These are phyloP conservation scores for Trifolium fragiferum DNA, from an alignment of 306 rosid species.

Conservation along the genomic window DNA sequence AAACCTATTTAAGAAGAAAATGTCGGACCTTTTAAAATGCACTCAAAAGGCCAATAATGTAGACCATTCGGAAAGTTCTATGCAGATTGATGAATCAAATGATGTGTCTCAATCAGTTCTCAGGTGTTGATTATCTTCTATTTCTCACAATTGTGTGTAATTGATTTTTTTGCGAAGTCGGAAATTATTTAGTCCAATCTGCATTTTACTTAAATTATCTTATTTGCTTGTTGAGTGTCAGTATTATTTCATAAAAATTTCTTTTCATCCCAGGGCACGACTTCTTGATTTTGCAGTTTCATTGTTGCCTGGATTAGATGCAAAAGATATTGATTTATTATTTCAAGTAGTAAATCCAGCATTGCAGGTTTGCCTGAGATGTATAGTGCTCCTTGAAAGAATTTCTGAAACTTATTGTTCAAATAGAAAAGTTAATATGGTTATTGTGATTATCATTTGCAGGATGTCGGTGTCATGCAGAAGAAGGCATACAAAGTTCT, in stretches of 20 bases:
- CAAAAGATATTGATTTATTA: slow-evolving; percentile 57
- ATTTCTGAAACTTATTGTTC: slow-evolving; percentile 1
- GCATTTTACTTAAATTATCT: slow-evolving; percentile 6
- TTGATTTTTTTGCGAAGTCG: neutral
- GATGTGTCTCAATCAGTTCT: slow-evolving; percentile 47
- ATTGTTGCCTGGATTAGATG: slow-evolving; percentile 73
- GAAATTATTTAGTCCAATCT: slow-evolving; percentile 11
- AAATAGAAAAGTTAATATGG: slow-evolving; percentile 21
- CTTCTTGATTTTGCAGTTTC: slow-evolving; percentile 80
- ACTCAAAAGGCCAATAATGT: slow-evolving; percentile 53
- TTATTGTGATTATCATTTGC: slow-evolving; percentile 43
- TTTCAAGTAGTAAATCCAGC: slow-evolving; percentile 70
- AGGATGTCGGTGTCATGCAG: slow-evolving; percentile 86
- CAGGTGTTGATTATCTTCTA: slow-evolving; percentile 53
- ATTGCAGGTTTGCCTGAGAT: slow-evolving; percentile 62
- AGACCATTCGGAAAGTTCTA: slow-evolving; percentile 46
- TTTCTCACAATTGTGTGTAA: neutral
- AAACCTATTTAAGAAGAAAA: slow-evolving; percentile 52
- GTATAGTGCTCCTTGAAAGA: slow-evolving; percentile 15
- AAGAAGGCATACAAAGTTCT: slow-evolving; percentile 93
- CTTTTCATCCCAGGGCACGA: slow-evolving; percentile 66
- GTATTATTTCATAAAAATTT: slow-evolving; percentile 30
- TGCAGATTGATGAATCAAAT: slow-evolving; percentile 56
- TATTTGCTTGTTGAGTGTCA: slow-evolving; percentile 5
- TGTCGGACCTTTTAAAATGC: slow-evolving; percentile 62